phyloP scores from a whole-genome alignment of 129 eudicot species.

The Helianthus annuus region DNA sequence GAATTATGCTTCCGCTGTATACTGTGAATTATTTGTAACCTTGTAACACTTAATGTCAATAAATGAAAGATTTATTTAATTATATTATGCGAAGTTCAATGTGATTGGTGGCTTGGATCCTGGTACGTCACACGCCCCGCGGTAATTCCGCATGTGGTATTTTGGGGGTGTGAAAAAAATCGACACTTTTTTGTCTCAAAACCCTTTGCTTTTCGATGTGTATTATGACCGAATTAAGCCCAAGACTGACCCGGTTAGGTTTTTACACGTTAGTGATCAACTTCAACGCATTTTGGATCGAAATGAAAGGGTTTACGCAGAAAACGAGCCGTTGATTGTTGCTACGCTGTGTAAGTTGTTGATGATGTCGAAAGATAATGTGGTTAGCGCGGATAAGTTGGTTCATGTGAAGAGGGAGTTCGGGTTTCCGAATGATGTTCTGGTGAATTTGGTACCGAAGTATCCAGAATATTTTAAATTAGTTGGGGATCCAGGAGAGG shows the following conservation, averaged over 20 bases:
- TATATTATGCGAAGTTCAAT: too few relatives aligned
- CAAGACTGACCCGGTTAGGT: constrained; percentile 51
- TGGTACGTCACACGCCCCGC: too few relatives aligned
- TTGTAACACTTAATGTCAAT: too few relatives aligned
- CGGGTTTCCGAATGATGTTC: constrained; percentile 76
- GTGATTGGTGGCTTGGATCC: too few relatives aligned
- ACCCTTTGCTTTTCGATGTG: constrained; percentile 64
- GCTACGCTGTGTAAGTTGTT: constrained; percentile 68
- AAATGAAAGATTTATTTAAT: too few relatives aligned
- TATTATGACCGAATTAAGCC: constrained; percentile 72
- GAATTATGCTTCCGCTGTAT: too few relatives aligned
- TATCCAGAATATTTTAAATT: constrained; percentile 59
- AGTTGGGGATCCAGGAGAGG: constrained; percentile 54
- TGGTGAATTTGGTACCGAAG: constrained; percentile 57
- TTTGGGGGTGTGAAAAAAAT: too few relatives aligned
- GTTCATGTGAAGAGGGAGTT: constrained; percentile 77
- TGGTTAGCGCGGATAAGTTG: constrained; percentile 60
- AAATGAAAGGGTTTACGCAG: constrained; percentile 49
- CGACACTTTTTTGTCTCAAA: constrained; percentile 46
- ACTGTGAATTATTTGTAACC: too few relatives aligned
- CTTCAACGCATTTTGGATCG: constrained; percentile 50
- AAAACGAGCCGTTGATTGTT: constrained; percentile 60
- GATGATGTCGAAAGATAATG: constrained; percentile 77
- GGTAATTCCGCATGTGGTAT: too few relatives aligned
- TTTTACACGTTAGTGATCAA: constrained; percentile 46